Evolutionary conservation across 2,329 filamentous ascomycete genomes (phyloP), one percentile per base, ranked within the genome.

Genomic region (Talaromyces piceae): DNA sequence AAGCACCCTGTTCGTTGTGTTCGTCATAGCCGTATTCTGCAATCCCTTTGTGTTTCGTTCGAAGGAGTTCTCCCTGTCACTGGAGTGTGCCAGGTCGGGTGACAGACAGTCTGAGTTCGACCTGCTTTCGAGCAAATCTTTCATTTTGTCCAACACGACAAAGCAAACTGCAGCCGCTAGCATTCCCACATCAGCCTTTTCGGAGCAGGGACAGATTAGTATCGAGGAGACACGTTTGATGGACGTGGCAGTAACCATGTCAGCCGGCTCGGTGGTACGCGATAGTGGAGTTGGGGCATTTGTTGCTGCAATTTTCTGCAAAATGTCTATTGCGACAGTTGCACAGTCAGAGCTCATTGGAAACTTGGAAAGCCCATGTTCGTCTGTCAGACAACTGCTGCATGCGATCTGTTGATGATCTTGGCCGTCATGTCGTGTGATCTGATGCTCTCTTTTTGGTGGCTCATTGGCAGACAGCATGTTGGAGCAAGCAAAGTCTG

Each of bases 171-270:
- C 43, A 18, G 43, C 22, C 9, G 20, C 43, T 18, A 45, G 27
- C 2, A 45, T 7, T 23, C 43, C 43, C 13, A 28, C 23, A 18
- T 45, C 43, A 1, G 13, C 27, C 20, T 45, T 45, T 18, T 16
- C 9, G 11, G 23, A 45, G 43, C 43, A 45, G 23, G 43, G 20
- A 11, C 43, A 45, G 11, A 45, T 30, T 9, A 45, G 9, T n/a
- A 45, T 45, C 4, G 7, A 27, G 23, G 43, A 45, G 18, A 45
- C 23, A n/a, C 43, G 23, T 45, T 45, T 45, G n/a, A 30, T 45
- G 5, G 18, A 26, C 9, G 23, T 4, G 5, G 37, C 37, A 27
- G 23, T 26, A 8, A 45, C 16, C 4, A 28, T 28, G 23, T 45
- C 20, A 11, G 12, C 11, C 20, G 37, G 37, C 11, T 3, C 37